These are phyloP conservation scores for Lipomyces chichibuensis DNA, from an alignment of 805 yeast genomes.

Conservation along the genomic window DNA sequence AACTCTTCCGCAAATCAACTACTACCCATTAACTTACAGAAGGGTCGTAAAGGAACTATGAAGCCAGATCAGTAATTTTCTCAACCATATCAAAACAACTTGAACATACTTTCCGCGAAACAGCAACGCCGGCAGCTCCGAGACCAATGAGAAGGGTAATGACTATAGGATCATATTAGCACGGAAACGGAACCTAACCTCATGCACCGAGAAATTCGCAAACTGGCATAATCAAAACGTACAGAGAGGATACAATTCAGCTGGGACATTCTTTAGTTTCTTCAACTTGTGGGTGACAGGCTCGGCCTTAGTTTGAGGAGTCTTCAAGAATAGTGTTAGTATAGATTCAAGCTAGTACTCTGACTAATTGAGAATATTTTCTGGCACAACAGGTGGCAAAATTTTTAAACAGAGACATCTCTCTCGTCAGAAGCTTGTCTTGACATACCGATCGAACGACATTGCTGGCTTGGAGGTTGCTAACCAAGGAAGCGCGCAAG, in stretches of 20 bases:
- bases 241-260: constrained; percentile 42
- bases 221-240: constrained; percentile 24
- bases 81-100: neutral
- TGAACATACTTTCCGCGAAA: constrained; percentile 20
- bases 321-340: constrained; percentile 1
- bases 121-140: constrained; percentile 25
- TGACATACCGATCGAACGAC: constrained; percentile 18
- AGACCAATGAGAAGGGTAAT: constrained; percentile 16
- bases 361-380: neutral
- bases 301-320: constrained; percentile 26
- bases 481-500: constrained; percentile 21
- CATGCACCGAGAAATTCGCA: neutral
- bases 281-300: constrained; percentile 30
- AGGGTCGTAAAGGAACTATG: constrained; percentile 27
- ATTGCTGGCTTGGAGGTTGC: constrained; percentile 14
- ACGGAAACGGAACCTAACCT: neutral
- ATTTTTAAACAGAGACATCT: neutral
- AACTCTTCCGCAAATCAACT: neutral
- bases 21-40: constrained; percentile 13
- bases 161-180: neutral
- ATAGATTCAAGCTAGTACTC: neutral
- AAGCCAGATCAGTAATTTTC: neutral
- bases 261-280: constrained; percentile 38
- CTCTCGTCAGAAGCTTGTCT: neutral
- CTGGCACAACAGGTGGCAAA: neutral